Evolutionary conservation across 108 stramenopile species (phyloP).

Genomic region (Pseudonitzschia multiseries): DNA sequence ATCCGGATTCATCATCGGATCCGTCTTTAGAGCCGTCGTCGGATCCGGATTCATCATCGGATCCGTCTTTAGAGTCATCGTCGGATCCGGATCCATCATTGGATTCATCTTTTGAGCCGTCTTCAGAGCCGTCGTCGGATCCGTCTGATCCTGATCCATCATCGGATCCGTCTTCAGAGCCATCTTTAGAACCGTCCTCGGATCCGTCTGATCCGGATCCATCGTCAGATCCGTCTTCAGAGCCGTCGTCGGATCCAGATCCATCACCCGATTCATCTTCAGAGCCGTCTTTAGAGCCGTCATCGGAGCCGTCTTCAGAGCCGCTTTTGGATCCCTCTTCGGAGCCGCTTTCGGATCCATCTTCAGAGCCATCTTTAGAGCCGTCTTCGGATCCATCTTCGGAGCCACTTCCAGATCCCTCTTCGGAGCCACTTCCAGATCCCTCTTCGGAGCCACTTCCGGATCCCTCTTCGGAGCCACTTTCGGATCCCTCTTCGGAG

Average conservation of each 20-base stretch:
- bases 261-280: neutral
- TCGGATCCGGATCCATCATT: no score
- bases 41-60: slow-evolving; percentile 2
- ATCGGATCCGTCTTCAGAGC: slow-evolving; percentile 6
- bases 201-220: neutral
- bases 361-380: neutral
- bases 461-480: neutral
- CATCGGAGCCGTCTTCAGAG: neutral
- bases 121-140: neutral
- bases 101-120: neutral
- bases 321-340: slow-evolving; percentile 9
- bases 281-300: no score
- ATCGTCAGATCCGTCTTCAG: slow-evolving; percentile 9
- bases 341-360: neutral
- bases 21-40: no score
- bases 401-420: no score
- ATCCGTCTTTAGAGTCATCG: neutral
- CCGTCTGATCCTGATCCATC: neutral
- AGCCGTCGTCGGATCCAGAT: neutral
- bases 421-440: neutral
- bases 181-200: slow-evolving; percentile 3
- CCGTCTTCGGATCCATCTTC: no score
- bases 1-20: neutral
- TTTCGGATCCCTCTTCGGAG: neutral
- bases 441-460: no score